Conservation (phyloP, 1,284 basidiomycete genomes). For the Fomitopsis schrenkii region DNA sequence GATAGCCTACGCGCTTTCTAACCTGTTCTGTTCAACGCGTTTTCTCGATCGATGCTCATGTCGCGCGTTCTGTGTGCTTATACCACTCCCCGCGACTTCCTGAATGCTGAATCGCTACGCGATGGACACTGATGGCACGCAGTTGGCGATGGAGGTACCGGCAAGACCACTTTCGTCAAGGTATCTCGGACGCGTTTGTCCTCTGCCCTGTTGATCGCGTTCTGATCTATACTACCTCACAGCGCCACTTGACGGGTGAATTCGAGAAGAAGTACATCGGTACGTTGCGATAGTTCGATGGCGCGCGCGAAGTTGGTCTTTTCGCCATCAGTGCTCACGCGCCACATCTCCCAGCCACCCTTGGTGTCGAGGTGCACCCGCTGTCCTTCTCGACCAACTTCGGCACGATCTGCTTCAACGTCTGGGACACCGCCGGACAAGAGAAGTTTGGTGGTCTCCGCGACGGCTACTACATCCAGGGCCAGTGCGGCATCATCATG, state of each 20-base stretch:
- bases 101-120: constrained; percentile 1
- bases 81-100: constrained; percentile 22
- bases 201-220: constrained; percentile 40
- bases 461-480: constrained; percentile 98
- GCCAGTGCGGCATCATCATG: constrained; percentile 99
- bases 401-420: constrained; percentile 99
- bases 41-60: constrained; percentile 19
- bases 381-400: constrained; percentile 97
- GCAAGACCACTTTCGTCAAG: constrained; percentile 98
- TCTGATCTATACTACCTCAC: constrained; percentile 44
- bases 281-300: constrained; percentile 30
- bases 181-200: constrained; percentile 36
- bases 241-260: constrained; percentile 99
- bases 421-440: constrained; percentile 99
- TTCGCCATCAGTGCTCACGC: constrained; percentile 8
- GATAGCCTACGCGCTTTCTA: constrained; percentile 14
- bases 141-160: constrained; percentile 99
- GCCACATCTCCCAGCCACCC: constrained; percentile 67
- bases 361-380: constrained; percentile 99
- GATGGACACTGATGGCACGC: constrained; percentile 22
- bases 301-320: neutral
- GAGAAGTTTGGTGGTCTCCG: constrained; percentile 99
- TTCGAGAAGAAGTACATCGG: constrained; percentile 99
- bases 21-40: constrained; percentile 13
- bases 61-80: constrained; percentile 18